Base-by-base conservation (phyloP, 208 protist species). In the Acanthamoeba castellanii region DNA sequence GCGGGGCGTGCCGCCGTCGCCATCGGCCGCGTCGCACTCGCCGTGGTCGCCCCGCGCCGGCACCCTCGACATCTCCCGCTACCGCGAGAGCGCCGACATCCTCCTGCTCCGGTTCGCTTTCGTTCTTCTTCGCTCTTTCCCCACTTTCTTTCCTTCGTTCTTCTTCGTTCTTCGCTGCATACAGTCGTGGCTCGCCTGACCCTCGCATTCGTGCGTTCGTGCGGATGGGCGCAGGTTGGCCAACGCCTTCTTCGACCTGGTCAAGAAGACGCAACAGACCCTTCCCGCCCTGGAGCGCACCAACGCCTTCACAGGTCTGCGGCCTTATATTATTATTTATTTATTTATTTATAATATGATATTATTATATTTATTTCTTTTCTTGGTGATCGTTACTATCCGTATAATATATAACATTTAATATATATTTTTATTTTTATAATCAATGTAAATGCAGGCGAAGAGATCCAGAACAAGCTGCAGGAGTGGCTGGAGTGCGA, bases 391-490 rank as follows among this genome's bases (percentile, higher is more conserved):
- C n/a, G n/a, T n/a, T n/a, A n/a, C n/a, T n/a, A n/a, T n/a, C n/a
- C n/a, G n/a, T n/a, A 52, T 11, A 52, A 52, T 52, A 52, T 52
- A 14, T 4, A 52, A 52, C 4, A 52, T 52, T 52, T 11, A 52
- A 52, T 52, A n/a, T n/a, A n/a, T n/a, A n/a, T n/a, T n/a, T n/a
- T 2, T 37, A 37, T 3, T 76, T 42, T 11, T 76, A 2, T 20
- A 4, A 9, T 76, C 9, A 8, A 27, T 37, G 13, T 3, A 2
- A 8, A 14, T 76, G 3, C 68, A 76, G 68, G 72, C 37, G 72
- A 81, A 20, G 72, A 81, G 72, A 81, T 81, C 16, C 30, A 8
- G 42, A 81, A 81, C 72, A 81, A 81, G 72, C 30, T 81, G 6
- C 30, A 25, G 32, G 72, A 81, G 34, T 81, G 72, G 72, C 72